Evolutionary conservation across 257 asterid genomes (phyloP), one percentile per base, ranked within the genome.

Genomic region (Solanum chiquidenum): DNA sequence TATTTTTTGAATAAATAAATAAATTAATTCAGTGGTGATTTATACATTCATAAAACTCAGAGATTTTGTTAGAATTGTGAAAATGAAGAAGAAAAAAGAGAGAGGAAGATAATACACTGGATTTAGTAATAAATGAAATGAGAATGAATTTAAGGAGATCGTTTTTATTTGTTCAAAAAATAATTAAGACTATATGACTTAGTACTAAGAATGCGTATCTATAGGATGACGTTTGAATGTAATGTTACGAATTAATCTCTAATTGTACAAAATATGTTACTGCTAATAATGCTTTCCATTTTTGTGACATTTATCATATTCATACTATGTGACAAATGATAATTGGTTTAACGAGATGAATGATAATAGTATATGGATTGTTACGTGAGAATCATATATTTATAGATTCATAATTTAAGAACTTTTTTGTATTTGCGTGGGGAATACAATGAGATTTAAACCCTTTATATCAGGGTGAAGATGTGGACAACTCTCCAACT

Each of bases 151-250:
- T 49, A 49, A 82, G 69, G 69, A 31, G 40, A 14, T 5, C 44
- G 55, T 49, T 29, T 82, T 82, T 31, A 12, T 9, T 49, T 82
- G 66, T 31, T 9, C 69, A 18, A 31, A 82, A 82, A 49, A 49
- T 82, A 49, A 11, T 82, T 49, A 49, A 82, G 66, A n/a, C 72
- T n/a, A n/a, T 90, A 88, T 82, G 87, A 86, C 89, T 29, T 87
- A 86, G 90, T 72, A 84, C 23, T 60, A 88, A 88, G 91, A 90
- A 87, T 83, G 89, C 88, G 89, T 91, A 80, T 83, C 27, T 62
- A 66, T 80, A 87, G 89, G 90, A 89, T 88, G 71, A 49, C 64
- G 69, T 82, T 82, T 82, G 71, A 82, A 82, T 34, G 6, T 23
- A 46, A 29, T 46, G 69, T 49, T 27, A 29, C 84, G 25, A 74